Evolutionary conservation across 2,329 filamentous ascomycete genomes (phyloP).

Genomic region (Pseudogymnoascus sp.): DNA sequence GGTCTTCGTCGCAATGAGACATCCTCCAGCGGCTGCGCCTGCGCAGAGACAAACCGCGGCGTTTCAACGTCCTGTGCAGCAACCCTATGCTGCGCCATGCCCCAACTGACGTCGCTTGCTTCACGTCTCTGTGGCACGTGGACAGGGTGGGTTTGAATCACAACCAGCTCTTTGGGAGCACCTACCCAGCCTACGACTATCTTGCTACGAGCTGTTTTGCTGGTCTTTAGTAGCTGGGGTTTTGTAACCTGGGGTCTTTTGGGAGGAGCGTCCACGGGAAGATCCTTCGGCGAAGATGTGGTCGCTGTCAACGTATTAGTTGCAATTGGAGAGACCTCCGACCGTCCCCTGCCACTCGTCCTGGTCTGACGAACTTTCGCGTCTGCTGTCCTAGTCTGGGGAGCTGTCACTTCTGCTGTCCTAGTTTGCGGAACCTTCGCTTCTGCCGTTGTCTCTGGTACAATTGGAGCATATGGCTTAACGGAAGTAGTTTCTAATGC

Average conservation of each 20-base stretch:
- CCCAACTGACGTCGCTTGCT: not conserved
- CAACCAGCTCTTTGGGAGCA: not conserved
- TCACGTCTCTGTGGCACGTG: not conserved
- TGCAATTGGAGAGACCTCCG: not conserved
- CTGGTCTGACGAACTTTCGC: not conserved
- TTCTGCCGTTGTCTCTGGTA: not conserved
- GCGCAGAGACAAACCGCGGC: not conserved
- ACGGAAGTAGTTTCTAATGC: not conserved
- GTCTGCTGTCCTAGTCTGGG: not conserved
- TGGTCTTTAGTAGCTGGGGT: conserved; percentile 1
- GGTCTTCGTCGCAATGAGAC: not conserved
- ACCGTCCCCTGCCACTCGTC: not conserved
- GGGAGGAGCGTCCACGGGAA: not conserved
- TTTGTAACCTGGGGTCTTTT: not conserved
- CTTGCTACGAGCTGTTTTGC: conserved; percentile 14
- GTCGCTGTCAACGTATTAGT: not conserved
- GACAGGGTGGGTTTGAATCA: not conserved
- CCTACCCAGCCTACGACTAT: not conserved
- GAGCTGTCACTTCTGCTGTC: not conserved
- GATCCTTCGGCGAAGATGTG: not conserved
- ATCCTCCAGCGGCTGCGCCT: not conserved
- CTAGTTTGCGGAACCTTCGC: not conserved
- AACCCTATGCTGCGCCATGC: not conserved
- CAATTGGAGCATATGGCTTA: not conserved
- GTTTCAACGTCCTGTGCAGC: not conserved